Evolutionary conservation across 2,329 filamentous ascomycete genomes (phyloP), one percentile per base, ranked within the genome.

Genomic region (Talaromyces verruculosus): DNA sequence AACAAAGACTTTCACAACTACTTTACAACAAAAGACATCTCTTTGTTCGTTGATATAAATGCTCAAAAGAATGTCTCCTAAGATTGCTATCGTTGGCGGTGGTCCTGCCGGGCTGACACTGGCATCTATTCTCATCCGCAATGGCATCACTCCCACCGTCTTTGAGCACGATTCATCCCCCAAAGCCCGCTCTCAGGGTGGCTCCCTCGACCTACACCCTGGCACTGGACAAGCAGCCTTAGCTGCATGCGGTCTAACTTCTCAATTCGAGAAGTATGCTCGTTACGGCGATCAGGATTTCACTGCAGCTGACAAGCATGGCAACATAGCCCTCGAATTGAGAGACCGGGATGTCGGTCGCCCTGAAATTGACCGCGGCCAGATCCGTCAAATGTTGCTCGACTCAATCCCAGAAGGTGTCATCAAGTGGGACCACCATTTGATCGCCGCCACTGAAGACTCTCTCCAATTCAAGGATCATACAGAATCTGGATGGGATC

Each of bases 161-260:
- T 75, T 72, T 60, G 78, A 80, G 72, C 62, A 72, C 65, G 63
- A 77, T 71, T 70, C 71, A 35, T 73, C 70, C 7, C 57, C 67
- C 7, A 49, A 69, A 45, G 62, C 65, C n/a, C 70, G 72, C 28
- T 43, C 39, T 10, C 72, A 74, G 55, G 73, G 72, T 11, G 73
- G 74, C 10, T 69, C 67, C 25, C 70, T 76, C 11, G 74, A 76
- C 64, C 64, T 76, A 37, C 73, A 74, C 45, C 67, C 70, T 7
- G 65, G 68, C 15, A 72, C 70, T 2, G 73, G 73, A 6, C 68
- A 72, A n/a, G 60, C 65, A 17, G 74, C 71, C 2, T 25, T 75
- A 30, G 65, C 66, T 47, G 69, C 71, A 61, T 72, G 70, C 35
- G 73, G 66, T 1, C 47, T 75, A 0, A 71, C 64, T 39, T 69